Percentiles rank a stretch among this genome's conserved stretches.
Evolutionary conservation across 805 yeast genomes (phyloP).

Genomic region (Starmerella vaccinii): DNA sequence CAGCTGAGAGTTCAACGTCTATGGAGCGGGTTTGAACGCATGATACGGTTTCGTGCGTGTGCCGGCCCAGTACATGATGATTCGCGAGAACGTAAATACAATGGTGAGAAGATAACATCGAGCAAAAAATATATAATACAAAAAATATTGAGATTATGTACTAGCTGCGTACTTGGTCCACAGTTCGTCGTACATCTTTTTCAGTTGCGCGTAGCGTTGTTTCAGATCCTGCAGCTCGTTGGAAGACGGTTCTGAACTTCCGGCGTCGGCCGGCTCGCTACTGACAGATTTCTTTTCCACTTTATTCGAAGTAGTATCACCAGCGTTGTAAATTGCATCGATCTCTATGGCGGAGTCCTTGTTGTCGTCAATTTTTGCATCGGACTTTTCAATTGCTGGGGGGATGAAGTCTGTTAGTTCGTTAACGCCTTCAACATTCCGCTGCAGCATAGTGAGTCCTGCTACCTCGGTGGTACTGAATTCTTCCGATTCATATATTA

Average conservation of each 20-base stretch:
- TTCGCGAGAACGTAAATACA: too few relatives aligned
- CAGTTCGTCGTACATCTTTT: slow-evolving; percentile 26
- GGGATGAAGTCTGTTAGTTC: slow-evolving; percentile 14
- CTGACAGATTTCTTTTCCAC: too few relatives aligned
- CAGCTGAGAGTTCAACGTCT: too few relatives aligned
- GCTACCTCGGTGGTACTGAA: slow-evolving; percentile 10
- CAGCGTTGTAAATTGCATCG: background rate
- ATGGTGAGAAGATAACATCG: too few relatives aligned
- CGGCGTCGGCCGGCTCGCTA: background rate
- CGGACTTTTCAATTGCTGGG: too few relatives aligned
- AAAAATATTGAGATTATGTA: background rate
- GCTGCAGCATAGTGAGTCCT: slow-evolving; percentile 26
- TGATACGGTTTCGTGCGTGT: background rate
- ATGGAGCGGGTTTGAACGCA: too few relatives aligned
- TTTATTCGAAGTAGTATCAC: background rate
- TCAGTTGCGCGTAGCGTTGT: slow-evolving; percentile 21
- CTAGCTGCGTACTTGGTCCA: slow-evolving; percentile 21
- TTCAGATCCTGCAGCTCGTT: slow-evolving; percentile 13
- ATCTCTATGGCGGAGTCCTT: slow-evolving; percentile 4
- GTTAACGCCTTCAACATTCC: slow-evolving; percentile 19
- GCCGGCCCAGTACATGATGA: too few relatives aligned
- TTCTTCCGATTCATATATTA: slow-evolving; percentile 10
- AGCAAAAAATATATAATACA: too few relatives aligned
- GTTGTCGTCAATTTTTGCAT: background rate
- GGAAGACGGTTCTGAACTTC: background rate